Base-by-base conservation (phyloP, 2,329 filamentous ascomycete species). In the Penicillium sclerotigenum region DNA sequence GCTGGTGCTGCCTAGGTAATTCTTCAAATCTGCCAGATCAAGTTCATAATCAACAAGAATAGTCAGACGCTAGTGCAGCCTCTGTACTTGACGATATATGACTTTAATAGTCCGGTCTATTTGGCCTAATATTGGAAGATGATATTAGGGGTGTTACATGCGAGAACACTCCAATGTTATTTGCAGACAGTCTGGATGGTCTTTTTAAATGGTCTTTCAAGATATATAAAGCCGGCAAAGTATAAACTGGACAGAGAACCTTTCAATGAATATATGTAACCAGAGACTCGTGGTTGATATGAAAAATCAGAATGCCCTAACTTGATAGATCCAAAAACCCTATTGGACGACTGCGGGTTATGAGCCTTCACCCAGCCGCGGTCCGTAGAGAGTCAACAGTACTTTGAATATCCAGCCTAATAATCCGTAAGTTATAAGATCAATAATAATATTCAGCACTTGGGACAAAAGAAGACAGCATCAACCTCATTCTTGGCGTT, bases 401-500 rank as follows among this genome's bases (percentile, higher is more conserved):
- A n/a, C 28, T 45, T 33, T 16, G 4, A 11, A 31, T 45, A 22
- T 45, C 13, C 18, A 34, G 9, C 20, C 8, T 34, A n/a, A 24
- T 24, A 11, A 16, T 31, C 26, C 1, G 24, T 34, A 13, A 22
- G 13, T 33, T 1, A 34, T 34, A 13, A 22, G 13, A 46, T 24
- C 14, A 5, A 24, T 46, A 22, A 22, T 46, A n/a, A n/a, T 29
- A 46, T 34, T 16, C 1, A 5, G 18, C n/a, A 31, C 42, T 24
- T 33, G 20, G 14, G 13, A 22, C 14, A 20, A 20, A 10, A 16
- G 16, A 46, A 22, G 29, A 46, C 9, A 20, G 28, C 20, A 20
- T 24, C 28, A 42, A 45, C 48, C 48, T 37, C 48, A 51, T 37
- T 43, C 48, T 51, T 51, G 48, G 48, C 38, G 28, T 42, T 24